Base-by-base conservation (phyloP, 805 yeast genomes). In the Sugiyamaella qingdaonensis region DNA sequence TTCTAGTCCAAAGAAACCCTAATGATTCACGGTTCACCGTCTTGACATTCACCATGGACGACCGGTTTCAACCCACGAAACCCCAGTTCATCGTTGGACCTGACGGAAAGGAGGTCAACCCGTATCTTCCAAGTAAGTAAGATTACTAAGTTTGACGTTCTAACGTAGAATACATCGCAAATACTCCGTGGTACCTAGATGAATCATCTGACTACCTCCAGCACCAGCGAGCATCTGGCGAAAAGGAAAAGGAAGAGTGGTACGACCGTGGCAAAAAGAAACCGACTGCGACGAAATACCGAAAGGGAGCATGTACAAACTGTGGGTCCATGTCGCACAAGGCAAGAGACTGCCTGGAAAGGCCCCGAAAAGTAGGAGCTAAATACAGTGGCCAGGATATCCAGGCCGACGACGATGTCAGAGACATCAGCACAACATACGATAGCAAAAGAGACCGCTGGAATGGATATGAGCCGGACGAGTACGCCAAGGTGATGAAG, bases 381-480 rank as follows among this genome's bases (percentile, higher is more conserved):
- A 69, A 64, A 31, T 74, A 62, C 64, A 62, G 63, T 35, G 60
- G 67, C 36, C 48, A 64, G 61, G 59, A 63, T 63, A 54, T 67
- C 14, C 54, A 57, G 39, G 63, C 64, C 1, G 67, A 63, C 10
- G 69, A 64, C 2, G 52, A 56, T 10, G 52, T 64, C 3, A 60
- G 62, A 35, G 58, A 58, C 4, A 59, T 62, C 10, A 62, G 57
- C 11, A 57, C 63, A 27, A 78, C 76, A 45, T 88, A 82, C 77
- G 95, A 86, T 61, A 78, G 83, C 10, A 85, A 84, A 57, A 70
- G 90, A 54, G 95, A 88, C 67, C 73, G 88, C 54, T 88, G 94
- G 95, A 85, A 79, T 63, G 95, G 95, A 0, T 86, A 81, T 64
- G 82, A 85, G 45, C 75, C 80, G 0, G 71, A 73, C 10, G 88